Evolutionary conservation across 768 basidiomycete genomes (phyloP).

Genomic region (Boletus vinaceobasis): DNA sequence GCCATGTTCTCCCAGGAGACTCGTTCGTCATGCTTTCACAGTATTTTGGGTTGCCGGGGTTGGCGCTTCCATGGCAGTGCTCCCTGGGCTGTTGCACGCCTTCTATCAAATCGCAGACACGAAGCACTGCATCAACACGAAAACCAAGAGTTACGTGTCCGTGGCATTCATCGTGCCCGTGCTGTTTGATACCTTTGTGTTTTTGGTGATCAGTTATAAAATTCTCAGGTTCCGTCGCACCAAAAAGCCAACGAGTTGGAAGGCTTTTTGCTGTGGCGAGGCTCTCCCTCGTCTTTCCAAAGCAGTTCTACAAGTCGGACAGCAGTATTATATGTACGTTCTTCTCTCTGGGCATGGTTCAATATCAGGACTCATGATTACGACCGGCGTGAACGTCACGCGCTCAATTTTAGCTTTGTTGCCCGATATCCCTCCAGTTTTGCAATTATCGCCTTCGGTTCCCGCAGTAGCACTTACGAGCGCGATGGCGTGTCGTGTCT

Average conservation of each 20-base stretch:
- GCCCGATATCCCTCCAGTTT: constrained; percentile 18
- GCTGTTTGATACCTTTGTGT: constrained; percentile 34
- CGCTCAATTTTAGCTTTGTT: constrained; percentile 19
- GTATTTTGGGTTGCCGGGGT: constrained; percentile 32
- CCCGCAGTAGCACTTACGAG: constrained; percentile 31
- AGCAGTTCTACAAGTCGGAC: constrained; percentile 36
- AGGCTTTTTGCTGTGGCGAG: constrained; percentile 18
- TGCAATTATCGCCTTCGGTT: constrained; percentile 23
- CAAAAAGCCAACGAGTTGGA: constrained; percentile 10
- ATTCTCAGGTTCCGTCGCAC: constrained; percentile 21
- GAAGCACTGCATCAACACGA: constrained; percentile 28
- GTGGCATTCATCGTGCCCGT: constrained; percentile 28
- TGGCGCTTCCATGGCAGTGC: constrained; percentile 24
- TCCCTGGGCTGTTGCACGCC: constrained; percentile 23
- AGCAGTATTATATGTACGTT: constrained; percentile 37
- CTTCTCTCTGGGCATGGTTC: background rate
- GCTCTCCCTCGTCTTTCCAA: constrained; percentile 32
- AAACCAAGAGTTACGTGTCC: constrained; percentile 22
- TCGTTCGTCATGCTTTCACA: constrained; percentile 23
- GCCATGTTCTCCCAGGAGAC: constrained; percentile 30
- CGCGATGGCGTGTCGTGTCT: constrained; percentile 35
- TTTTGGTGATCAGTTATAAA: constrained; percentile 32
- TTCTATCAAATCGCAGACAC: constrained; percentile 33
- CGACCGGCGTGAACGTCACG: constrained; percentile 31
- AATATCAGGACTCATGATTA: constrained; percentile 11